Evolutionary conservation across 2,329 filamentous ascomycete genomes (phyloP).

Genomic region (Alternaria brassicae): DNA sequence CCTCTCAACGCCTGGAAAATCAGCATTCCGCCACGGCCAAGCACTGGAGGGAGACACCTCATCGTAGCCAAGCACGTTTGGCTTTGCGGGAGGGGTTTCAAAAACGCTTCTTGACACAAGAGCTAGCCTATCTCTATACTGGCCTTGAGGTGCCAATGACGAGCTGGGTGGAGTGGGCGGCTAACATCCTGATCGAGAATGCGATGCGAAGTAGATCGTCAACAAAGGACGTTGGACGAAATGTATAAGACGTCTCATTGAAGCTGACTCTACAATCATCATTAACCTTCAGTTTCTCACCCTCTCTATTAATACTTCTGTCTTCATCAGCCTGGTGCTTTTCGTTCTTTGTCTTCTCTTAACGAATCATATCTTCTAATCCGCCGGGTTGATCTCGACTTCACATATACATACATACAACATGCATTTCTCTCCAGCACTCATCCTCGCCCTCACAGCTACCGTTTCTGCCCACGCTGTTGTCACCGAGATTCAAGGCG

Average conservation of each 20-base stretch:
- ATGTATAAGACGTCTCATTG: conserved; percentile 29
- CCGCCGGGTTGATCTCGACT: conserved; percentile 28
- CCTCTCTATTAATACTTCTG: conserved; percentile 17
- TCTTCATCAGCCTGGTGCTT: conserved; percentile 32
- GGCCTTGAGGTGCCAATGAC: conserved; percentile 9
- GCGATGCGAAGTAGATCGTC: conserved; percentile 6
- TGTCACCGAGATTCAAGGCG: conserved; percentile 63
- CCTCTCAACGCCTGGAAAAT: conserved; percentile 16
- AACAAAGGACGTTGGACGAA: background rate
- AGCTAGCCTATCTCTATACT: conserved; percentile 15
- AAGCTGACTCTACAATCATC: conserved; percentile 12
- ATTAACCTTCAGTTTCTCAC: conserved; percentile 26
- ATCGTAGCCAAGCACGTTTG: conserved; percentile 35
- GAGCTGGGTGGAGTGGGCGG: conserved; percentile 5
- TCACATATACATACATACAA: conserved; percentile 12
- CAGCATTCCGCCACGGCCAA: conserved; percentile 21
- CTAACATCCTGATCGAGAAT: conserved; percentile 12
- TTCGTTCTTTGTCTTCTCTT: conserved; percentile 17
- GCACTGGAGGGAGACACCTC: conserved; percentile 26
- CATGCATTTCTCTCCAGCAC: conserved; percentile 40
- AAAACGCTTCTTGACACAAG: conserved; percentile 25
- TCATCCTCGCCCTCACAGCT: conserved; percentile 40
- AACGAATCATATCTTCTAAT: conserved; percentile 2
- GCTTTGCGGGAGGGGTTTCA: conserved; percentile 10
- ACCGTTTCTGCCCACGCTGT: conserved; percentile 65